Evolutionary conservation across 1,284 basidiomycete species (phyloP).

Genomic region (Sporisorium graminicola): DNA sequence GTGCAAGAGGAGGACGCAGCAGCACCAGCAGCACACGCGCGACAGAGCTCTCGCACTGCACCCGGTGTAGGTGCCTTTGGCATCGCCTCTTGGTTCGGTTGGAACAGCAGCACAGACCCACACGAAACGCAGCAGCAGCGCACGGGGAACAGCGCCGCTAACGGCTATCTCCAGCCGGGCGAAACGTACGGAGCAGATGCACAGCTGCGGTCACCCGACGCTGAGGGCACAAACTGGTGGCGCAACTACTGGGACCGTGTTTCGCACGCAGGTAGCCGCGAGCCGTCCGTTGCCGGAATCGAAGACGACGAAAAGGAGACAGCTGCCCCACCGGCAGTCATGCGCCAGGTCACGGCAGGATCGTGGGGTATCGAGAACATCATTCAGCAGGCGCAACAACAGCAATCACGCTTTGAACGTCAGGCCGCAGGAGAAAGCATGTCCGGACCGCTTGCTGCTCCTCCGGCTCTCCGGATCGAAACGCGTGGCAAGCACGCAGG

Average conservation of each 20-base stretch:
- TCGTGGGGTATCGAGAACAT: constrained; percentile 27
- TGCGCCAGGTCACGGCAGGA: constrained; percentile 38
- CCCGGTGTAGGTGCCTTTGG: constrained; percentile 36
- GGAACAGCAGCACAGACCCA: constrained; percentile 7
- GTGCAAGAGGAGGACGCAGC: constrained; percentile 23
- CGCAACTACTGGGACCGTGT: constrained; percentile 39
- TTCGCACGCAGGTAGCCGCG: constrained; percentile 23
- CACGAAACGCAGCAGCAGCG: background rate
- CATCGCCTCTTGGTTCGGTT: constrained; percentile 42
- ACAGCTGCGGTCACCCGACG: background rate
- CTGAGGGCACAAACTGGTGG: constrained; percentile 35
- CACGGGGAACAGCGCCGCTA: background rate
- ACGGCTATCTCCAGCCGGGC: constrained; percentile 9
- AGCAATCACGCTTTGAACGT: background rate
- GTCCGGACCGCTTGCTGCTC: background rate
- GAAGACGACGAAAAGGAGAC: constrained; percentile 21
- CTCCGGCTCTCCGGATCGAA: constrained; percentile 19
- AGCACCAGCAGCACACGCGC: background rate
- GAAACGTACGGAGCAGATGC: constrained; percentile 7
- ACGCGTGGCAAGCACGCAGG: background rate
- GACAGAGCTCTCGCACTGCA: background rate
- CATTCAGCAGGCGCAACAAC: background rate
- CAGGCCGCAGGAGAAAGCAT: background rate
- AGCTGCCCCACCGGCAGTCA: constrained; percentile 10
- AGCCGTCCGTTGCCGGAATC: constrained; percentile 22